phyloP scores from a whole-genome alignment of 2,329 filamentous ascomycete species.

The Curvularia sp. region DNA sequence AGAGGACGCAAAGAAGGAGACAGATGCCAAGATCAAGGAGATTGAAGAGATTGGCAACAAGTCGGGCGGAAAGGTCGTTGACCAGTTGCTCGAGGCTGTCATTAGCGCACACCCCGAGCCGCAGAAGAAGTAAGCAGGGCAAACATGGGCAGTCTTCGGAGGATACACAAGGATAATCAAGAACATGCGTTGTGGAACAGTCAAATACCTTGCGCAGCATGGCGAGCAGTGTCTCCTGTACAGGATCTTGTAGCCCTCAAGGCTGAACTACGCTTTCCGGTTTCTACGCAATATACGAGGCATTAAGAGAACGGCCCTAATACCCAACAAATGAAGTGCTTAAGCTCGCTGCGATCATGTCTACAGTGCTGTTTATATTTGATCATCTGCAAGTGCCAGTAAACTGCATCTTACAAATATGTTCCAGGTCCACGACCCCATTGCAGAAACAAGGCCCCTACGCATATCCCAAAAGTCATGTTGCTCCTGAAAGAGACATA shows the following conservation, averaged over 20 bases:
- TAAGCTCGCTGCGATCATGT: not conserved
- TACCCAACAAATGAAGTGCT: not conserved
- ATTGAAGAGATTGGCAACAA: conserved; percentile 83
- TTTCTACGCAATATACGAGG: conserved; percentile 23
- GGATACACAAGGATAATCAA: not conserved
- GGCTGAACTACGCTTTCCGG: conserved; percentile 13
- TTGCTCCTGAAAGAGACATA: not conserved
- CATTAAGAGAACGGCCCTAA: not conserved
- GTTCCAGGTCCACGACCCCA: no score
- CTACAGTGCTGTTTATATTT: not conserved
- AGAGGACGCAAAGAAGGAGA: conserved; percentile 78
- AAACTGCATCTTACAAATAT: not conserved
- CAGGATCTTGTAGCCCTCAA: conserved; percentile 10
- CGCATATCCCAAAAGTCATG: not conserved
- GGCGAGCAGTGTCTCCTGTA: conserved; percentile 14
- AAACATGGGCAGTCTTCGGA: not conserved
- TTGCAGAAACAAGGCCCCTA: not conserved
- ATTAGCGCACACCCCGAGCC: conserved; percentile 80
- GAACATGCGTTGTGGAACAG: not conserved
- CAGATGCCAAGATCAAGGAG: conserved; percentile 79
- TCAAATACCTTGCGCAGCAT: not conserved
- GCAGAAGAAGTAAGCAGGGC: conserved; percentile 51
- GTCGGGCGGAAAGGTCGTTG: conserved; percentile 78
- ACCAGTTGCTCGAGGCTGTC: conserved; percentile 84
- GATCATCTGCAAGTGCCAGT: not conserved